phyloP scores from a whole-genome alignment of 2,329 filamentous ascomycete species.

The Xylogone sp. region DNA sequence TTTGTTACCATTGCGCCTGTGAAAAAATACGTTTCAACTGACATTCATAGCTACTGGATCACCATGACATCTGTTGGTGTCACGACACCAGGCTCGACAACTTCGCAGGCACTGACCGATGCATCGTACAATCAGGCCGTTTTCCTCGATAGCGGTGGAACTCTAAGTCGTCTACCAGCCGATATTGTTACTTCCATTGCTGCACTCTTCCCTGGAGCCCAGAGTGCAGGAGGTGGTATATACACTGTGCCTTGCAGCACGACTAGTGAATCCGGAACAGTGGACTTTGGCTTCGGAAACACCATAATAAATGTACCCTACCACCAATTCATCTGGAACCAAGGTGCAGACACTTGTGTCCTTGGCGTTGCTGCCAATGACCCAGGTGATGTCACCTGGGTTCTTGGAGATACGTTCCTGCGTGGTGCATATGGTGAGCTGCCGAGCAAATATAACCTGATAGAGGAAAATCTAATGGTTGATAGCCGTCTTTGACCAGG shows the following conservation, averaged over 20 bases:
- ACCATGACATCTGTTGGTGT: constrained; percentile 14
- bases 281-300: constrained; percentile 14
- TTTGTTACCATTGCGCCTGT: too few relatives aligned
- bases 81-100: constrained; percentile 4
- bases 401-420: constrained; percentile 15
- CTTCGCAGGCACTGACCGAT: constrained; percentile 1
- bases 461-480: background rate
- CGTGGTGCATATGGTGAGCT: constrained; percentile 10
- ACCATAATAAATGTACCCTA: constrained; percentile 13
- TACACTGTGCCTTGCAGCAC: constrained; percentile 11
- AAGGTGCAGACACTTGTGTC: constrained; percentile 4
- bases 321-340: constrained; percentile 12
- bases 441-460: background rate
- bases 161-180: constrained; percentile 10
- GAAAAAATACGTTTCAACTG: too few relatives aligned
- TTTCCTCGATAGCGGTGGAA: constrained; percentile 14
- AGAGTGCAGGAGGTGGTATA: constrained; percentile 5
- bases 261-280: constrained; percentile 4
- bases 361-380: constrained; percentile 5
- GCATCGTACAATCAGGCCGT: constrained; percentile 8
- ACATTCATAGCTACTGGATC: constrained; percentile 11
- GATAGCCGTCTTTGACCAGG: constrained; percentile 17
- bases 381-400: constrained; percentile 1
- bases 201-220: constrained; percentile 10
- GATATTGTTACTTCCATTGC: constrained; percentile 7